A percentile compares a stretch with the other conserved stretches of the same genome.
These are phyloP conservation scores for Colletotrichum orchidophilum DNA, from an alignment of 2,329 filamentous ascomycete species.

Conservation along the genomic window DNA sequence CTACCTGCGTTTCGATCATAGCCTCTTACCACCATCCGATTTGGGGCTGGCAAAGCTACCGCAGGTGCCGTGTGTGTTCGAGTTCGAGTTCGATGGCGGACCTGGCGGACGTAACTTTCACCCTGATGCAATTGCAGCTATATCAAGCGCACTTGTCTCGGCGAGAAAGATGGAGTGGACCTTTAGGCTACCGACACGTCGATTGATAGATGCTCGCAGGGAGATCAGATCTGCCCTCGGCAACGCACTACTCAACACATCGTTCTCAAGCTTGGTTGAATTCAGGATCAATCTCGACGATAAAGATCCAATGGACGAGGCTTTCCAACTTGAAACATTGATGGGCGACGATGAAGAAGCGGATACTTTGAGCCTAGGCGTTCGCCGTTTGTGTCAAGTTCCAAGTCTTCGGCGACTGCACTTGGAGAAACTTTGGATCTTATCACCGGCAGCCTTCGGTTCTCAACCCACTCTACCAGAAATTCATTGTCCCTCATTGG, in stretches of 20 bases:
- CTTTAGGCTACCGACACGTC: not conserved
- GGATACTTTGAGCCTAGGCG: not conserved
- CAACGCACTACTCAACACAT: not conserved
- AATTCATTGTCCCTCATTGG: not conserved
- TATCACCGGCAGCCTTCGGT: not conserved
- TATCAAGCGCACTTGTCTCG: not conserved
- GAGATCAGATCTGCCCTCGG: not conserved
- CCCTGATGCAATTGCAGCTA: not conserved
- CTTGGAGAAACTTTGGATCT: not conserved
- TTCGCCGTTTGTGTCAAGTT: not conserved
- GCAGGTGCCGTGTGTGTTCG: slow-evolving; percentile 1
- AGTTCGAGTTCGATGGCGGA: not conserved
- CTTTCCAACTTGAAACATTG: not conserved
- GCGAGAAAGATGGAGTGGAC: slow-evolving; percentile 3
- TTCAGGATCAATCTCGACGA: slow-evolving; percentile 5
- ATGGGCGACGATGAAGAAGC: not conserved
- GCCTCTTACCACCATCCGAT: not conserved
- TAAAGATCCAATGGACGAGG: not conserved
- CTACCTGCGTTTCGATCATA: not conserved
- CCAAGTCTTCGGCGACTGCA: not conserved
- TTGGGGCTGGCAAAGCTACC: not conserved
- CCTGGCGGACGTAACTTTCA: not conserved
- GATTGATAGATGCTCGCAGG: not conserved
- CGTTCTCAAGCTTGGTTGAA: not conserved
- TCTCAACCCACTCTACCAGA: not conserved